A percentile compares a stretch with the other conserved stretches of the same genome.
phyloP scores from a whole-genome alignment of 2,329 filamentous ascomycete genomes.

The Byssothecium circinans region DNA sequence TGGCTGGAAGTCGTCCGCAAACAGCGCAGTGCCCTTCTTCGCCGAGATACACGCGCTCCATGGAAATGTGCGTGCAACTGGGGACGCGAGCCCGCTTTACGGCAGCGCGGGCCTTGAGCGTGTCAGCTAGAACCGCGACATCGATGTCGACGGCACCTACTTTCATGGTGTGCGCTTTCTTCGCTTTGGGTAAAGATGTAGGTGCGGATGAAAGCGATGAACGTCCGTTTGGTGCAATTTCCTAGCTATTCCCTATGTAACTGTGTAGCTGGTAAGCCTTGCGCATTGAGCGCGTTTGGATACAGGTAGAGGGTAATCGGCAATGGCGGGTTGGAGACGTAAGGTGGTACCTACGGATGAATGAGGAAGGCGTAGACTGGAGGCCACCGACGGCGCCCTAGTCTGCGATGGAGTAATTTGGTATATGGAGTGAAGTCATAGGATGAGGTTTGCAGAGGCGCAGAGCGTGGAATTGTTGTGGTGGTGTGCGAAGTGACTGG shows the following conservation, averaged over 20 bases:
- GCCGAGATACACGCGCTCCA: constrained; percentile 64
- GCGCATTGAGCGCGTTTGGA: too few relatives aligned
- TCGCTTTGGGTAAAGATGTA: constrained; percentile 1
- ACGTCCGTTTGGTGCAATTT: background rate
- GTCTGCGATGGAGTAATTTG: background rate
- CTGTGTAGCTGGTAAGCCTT: too few relatives aligned
- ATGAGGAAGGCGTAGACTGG: constrained; percentile 8
- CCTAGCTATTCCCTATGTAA: background rate
- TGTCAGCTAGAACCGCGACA: constrained; percentile 13
- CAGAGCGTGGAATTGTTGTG: background rate
- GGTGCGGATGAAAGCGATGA: background rate
- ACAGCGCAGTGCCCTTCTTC: constrained; percentile 54
- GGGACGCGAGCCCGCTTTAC: constrained; percentile 24
- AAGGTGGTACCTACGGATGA: constrained; percentile 1
- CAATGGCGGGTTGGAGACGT: background rate
- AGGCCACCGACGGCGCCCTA: background rate
- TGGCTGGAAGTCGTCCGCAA: constrained; percentile 59
- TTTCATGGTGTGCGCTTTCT: constrained; percentile 12
- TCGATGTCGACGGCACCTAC: constrained; percentile 14
- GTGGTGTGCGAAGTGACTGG: background rate
- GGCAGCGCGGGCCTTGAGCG: constrained; percentile 21
- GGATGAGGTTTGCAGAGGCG: too few relatives aligned
- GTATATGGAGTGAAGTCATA: background rate
- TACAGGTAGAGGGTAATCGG: background rate
- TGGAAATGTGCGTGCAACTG: constrained; percentile 67